Evolutionary conservation across 495 filamentous ascomycete genomes (phyloP).

Genomic region (Aspergillus conjunctus): DNA sequence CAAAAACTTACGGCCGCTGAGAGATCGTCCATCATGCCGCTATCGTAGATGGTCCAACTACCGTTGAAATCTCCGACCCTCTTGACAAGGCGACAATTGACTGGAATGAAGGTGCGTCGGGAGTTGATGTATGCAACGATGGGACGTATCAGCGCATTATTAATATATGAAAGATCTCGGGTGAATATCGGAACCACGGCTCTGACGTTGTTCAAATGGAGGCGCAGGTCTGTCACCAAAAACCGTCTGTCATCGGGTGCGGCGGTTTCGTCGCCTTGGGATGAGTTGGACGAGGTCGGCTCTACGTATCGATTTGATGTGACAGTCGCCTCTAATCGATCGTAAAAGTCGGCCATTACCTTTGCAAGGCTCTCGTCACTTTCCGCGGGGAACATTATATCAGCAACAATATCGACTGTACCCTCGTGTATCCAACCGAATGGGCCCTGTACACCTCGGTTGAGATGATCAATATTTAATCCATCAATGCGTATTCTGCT

Average conservation of each 20-base stretch:
- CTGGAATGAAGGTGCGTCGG: slow-evolving; percentile 87
- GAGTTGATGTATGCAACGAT: slow-evolving; percentile 99
- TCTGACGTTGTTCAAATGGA: slow-evolving; percentile 89
- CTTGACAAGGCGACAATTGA: slow-evolving; percentile 93
- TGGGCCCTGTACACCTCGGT: slow-evolving; percentile 88
- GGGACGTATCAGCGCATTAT: slow-evolving; percentile 89
- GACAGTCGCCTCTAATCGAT: slow-evolving; percentile 88
- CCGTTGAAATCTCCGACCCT: slow-evolving; percentile 86
- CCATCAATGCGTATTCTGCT: slow-evolving; percentile 88
- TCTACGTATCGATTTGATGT: slow-evolving; percentile 63
- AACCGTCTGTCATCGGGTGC: slow-evolving; percentile 62
- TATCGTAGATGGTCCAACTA: slow-evolving; percentile 93
- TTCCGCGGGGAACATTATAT: slow-evolving; percentile 88
- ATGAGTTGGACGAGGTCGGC: slow-evolving; percentile 17
- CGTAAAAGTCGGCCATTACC: slow-evolving; percentile 92
- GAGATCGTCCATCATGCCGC: slow-evolving; percentile 93
- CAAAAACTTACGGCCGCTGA: slow-evolving; percentile 68
- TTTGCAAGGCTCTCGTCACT: slow-evolving; percentile 84
- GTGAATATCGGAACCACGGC: slow-evolving; percentile 92
- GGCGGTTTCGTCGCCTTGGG: slow-evolving; percentile 20
- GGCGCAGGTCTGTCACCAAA: slow-evolving; percentile 83
- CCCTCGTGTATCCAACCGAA: slow-evolving; percentile 98
- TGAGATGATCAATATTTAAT: slow-evolving; percentile 92
- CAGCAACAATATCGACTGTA: slow-evolving; percentile 93
- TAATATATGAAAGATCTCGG: slow-evolving; percentile 87